phyloP scores from a whole-genome alignment of 1,284 basidiomycete species.

The Marasmius sp. region DNA sequence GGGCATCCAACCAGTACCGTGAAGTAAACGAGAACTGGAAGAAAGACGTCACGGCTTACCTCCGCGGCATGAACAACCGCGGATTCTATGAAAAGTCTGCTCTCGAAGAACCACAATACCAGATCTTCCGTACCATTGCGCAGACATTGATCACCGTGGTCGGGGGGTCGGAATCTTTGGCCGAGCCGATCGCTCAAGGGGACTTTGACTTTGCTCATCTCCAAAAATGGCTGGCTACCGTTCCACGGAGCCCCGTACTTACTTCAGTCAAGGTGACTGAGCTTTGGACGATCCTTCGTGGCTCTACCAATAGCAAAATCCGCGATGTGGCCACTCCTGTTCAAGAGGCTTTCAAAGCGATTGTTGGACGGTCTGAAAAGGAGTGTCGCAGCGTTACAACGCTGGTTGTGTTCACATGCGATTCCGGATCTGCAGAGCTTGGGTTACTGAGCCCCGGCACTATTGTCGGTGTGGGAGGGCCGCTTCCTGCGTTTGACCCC shows the following conservation, averaged over 20 bases:
- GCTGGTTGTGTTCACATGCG: background rate
- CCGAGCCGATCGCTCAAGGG: background rate
- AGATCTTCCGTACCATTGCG: conserved; percentile 1
- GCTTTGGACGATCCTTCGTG: conserved; percentile 2
- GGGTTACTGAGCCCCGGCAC: conserved; percentile 1
- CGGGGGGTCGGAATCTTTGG: background rate
- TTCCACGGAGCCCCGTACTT: background rate
- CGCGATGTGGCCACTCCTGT: background rate
- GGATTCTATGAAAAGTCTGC: background rate
- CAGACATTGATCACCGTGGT: background rate
- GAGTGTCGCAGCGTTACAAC: background rate
- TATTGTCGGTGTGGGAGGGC: background rate
- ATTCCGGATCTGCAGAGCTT: background rate
- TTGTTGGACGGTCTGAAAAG: background rate
- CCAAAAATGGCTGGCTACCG: background rate
- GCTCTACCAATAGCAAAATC: background rate
- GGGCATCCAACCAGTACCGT: background rate
- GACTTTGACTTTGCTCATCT: background rate
- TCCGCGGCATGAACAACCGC: background rate
- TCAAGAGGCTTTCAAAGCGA: background rate
- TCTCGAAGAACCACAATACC: background rate
- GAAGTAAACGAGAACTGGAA: conserved; percentile 1
- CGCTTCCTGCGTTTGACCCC: background rate
- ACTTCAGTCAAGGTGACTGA: background rate
- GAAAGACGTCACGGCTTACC: background rate